These are phyloP conservation scores for Pyronema domesticum DNA, from an alignment of 495 filamentous ascomycete species.

Conservation along the genomic window DNA sequence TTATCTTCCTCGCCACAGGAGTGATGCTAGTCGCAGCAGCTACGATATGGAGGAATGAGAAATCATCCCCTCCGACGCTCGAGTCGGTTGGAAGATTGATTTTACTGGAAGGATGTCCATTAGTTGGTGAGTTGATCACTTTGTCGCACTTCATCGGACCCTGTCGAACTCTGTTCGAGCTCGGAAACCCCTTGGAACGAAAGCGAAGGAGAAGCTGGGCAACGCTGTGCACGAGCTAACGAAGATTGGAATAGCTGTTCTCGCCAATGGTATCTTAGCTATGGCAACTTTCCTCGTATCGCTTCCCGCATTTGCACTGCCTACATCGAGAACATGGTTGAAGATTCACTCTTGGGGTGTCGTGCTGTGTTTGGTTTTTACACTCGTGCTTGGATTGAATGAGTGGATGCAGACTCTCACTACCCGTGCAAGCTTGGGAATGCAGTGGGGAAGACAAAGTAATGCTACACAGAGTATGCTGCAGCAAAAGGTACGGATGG, in stretches of 20 bases:
- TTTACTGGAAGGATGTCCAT: conserved; percentile 40
- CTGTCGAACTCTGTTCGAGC: background rate
- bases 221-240: background rate
- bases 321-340: conserved; percentile 36
- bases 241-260: conserved; percentile 31
- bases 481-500: conserved; percentile 40
- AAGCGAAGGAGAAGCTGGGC: too few relatives aligned
- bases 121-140: conserved; percentile 32
- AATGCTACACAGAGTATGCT: conserved; percentile 39
- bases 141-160: background rate
- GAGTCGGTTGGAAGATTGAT: conserved; percentile 43
- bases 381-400: conserved; percentile 43
- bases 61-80: conserved; percentile 30
- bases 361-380: conserved; percentile 43
- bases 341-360: conserved; percentile 43
- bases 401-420: conserved; percentile 54
- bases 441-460: conserved; percentile 38
- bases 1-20: conserved; percentile 46
- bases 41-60: conserved; percentile 36
- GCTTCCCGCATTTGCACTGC: conserved; percentile 43
- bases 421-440: conserved; percentile 37
- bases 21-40: conserved; percentile 45
- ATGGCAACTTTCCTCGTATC: conserved; percentile 38
- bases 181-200: background rate
- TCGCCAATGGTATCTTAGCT: conserved; percentile 45